phyloP scores from a whole-genome alignment of 1,284 basidiomycete species.

The Ceratobasidium sp. region DNA sequence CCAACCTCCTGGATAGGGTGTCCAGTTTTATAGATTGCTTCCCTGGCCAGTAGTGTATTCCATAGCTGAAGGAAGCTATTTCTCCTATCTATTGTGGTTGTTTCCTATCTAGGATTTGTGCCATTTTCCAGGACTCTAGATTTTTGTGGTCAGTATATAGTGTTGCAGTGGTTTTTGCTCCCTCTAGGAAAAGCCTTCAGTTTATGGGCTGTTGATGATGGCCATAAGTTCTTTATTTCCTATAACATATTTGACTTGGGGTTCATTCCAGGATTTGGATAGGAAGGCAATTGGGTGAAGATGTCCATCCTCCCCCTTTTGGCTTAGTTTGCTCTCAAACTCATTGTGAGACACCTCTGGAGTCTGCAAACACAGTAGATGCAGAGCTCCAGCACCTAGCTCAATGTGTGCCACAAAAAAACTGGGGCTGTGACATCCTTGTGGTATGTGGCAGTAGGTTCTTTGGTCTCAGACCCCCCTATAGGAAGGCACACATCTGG shows the following conservation, averaged over 20 bases:
- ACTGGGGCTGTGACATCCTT: no score
- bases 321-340: conserved; percentile 47
- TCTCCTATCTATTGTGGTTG: conserved; percentile 60
- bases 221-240: conserved; percentile 57
- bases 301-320: conserved; percentile 31
- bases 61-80: conserved; percentile 52
- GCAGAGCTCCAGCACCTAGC: conserved; percentile 27
- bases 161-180: conserved; percentile 26
- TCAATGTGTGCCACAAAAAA: background rate
- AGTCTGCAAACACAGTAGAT: background rate
- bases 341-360: no score
- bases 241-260: conserved; percentile 55
- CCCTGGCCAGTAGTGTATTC: conserved; percentile 51
- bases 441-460: no score
- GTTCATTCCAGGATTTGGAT: conserved; percentile 9
- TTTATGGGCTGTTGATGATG: conserved; percentile 30
- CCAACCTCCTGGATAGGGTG: background rate
- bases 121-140: background rate
- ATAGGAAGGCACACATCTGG: conserved; percentile 18
- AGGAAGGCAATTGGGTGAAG: conserved; percentile 52
- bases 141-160: conserved; percentile 52
- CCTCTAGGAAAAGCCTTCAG: conserved; percentile 54
- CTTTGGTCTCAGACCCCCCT: no score
- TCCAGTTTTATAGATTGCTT: conserved; percentile 11
- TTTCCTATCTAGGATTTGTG: conserved; percentile 1